Evolutionary conservation across 495 filamentous ascomycete species (phyloP).

Genomic region (Neurospora terricola): DNA sequence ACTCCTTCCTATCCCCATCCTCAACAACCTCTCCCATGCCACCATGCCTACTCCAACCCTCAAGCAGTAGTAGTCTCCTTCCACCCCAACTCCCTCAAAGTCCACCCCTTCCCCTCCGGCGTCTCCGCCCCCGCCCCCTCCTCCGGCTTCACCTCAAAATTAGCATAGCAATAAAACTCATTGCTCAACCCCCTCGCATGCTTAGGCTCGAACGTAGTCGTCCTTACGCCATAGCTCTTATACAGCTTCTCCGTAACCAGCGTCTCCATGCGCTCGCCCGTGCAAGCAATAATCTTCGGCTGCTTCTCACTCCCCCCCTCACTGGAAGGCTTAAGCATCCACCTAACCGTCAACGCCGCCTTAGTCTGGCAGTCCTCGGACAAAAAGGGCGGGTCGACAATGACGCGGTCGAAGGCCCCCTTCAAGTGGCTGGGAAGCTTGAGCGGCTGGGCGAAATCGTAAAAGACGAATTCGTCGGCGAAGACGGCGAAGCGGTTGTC

Average conservation of each 20-base stretch:
- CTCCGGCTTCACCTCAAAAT: constrained; percentile 47
- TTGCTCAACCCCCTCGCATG: constrained; percentile 65
- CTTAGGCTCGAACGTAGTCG: constrained; percentile 50
- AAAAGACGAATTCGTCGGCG: constrained; percentile 51
- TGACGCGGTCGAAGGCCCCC: constrained; percentile 52
- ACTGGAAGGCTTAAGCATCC: constrained; percentile 41
- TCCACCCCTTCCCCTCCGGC: not conserved
- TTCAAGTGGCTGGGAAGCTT: constrained; percentile 53
- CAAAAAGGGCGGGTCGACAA: constrained; percentile 70
- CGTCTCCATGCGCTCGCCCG: constrained; percentile 57
- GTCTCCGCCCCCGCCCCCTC: not conserved
- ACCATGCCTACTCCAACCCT: not conserved
- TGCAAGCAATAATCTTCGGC: constrained; percentile 50
- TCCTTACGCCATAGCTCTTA: constrained; percentile 34
- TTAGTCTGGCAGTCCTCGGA: constrained; percentile 76
- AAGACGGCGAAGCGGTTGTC: constrained; percentile 64
- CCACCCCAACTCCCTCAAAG: not conserved
- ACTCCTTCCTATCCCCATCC: not conserved
- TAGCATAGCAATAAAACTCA: constrained; percentile 69
- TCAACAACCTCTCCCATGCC: not conserved
- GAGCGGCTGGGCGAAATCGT: constrained; percentile 61
- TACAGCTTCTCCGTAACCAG: constrained; percentile 43
- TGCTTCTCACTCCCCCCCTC: not conserved
- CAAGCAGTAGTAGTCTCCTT: not conserved
- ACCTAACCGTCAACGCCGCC: constrained; percentile 64